A percentile compares a stretch with the other conserved stretches of the same genome.
Evolutionary conservation across 1,139 yeast species (phyloP).

Genomic region (Yamadazyma taylorii): DNA sequence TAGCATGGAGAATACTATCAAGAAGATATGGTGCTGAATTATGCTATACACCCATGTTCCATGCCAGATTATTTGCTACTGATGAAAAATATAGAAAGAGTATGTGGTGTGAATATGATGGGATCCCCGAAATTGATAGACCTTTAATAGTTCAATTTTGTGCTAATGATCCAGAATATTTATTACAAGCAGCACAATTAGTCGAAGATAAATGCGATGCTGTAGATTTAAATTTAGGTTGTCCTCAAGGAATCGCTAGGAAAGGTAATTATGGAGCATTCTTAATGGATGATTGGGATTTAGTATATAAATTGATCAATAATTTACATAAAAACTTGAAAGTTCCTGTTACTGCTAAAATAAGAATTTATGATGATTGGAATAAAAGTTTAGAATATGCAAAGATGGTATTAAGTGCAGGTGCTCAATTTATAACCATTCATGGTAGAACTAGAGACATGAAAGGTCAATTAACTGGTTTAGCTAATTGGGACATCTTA

Average conservation of each 20-base stretch:
- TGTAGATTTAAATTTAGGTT: conserved; percentile 91
- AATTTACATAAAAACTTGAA: conserved; percentile 71
- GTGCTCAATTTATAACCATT: conserved; percentile 92
- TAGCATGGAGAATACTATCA: conserved; percentile 92
- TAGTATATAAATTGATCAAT: conserved; percentile 68
- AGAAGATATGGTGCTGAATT: conserved; percentile 89
- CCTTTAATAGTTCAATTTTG: conserved; percentile 94
- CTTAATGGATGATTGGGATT: conserved; percentile 95
- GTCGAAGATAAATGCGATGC: conserved; percentile 91
- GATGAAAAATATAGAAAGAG: conserved; percentile 76
- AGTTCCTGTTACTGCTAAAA: conserved; percentile 94
- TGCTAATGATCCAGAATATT: conserved; percentile 88
- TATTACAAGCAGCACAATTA: conserved; percentile 76
- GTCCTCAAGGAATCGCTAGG: conserved; percentile 96
- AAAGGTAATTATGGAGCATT: conserved; percentile 96
- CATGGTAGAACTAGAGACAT: conserved; percentile 97
- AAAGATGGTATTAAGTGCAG: conserved; percentile 85
- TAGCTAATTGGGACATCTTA: conserved; percentile 89
- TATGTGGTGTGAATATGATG: conserved; percentile 78
- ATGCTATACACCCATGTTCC: conserved; percentile 96
- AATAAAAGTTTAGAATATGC: conserved; percentile 87
- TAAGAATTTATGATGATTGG: conserved; percentile 83
- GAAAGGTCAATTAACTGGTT: conserved; percentile 95
- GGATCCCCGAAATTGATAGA: conserved; percentile 62
- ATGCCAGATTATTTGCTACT: conserved; percentile 86